A percentile compares a stretch with the other conserved stretches of the same genome.
phyloP scores from a whole-genome alignment of 2,329 filamentous ascomycete genomes.

The Chaetomiaceae sp. region DNA sequence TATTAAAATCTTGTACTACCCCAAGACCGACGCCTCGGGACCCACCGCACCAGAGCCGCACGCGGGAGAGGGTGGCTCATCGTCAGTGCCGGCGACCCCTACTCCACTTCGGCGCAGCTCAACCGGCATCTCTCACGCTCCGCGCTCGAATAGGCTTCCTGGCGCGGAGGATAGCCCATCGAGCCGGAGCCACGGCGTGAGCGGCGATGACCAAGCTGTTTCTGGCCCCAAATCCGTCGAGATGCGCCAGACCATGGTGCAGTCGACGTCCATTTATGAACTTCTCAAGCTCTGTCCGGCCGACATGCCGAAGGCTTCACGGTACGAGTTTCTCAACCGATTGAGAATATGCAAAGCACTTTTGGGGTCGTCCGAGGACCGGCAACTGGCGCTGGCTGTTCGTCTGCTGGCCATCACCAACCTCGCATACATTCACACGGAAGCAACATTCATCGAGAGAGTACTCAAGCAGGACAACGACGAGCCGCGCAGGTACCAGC shows the following conservation, averaged over 20 bases:
- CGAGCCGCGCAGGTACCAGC: constrained; percentile 80
- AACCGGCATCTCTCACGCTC: constrained; percentile 47
- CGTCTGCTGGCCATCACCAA: constrained; percentile 86
- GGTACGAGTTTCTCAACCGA: constrained; percentile 82
- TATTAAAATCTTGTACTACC: constrained; percentile 77
- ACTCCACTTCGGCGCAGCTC: constrained; percentile 69
- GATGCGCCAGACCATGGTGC: constrained; percentile 54
- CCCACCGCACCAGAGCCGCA: constrained; percentile 21
- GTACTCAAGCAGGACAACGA: constrained; percentile 84
- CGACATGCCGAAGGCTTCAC: constrained; percentile 66
- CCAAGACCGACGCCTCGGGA: constrained; percentile 36
- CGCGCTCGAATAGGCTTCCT: constrained; percentile 34
- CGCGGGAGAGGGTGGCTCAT: constrained; percentile 23
- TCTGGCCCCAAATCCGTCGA: constrained; percentile 59
- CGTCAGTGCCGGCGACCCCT: constrained; percentile 62
- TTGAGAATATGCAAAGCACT: constrained; percentile 81
- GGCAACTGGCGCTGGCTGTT: constrained; percentile 73
- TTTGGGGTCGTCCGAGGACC: constrained; percentile 57
- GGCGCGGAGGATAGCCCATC: constrained; percentile 38
- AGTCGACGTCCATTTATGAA: constrained; percentile 50
- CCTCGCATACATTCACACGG: constrained; percentile 80
- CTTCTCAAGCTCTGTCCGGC: constrained; percentile 53
- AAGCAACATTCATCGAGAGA: constrained; percentile 78
- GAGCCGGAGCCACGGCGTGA: constrained; percentile 36
- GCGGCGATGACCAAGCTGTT: constrained; percentile 38